Evolutionary conservation across 345 rosid genomes (phyloP), one percentile per base, ranked within the genome.

Genomic region (Psidium friedrichsthalianum): DNA sequence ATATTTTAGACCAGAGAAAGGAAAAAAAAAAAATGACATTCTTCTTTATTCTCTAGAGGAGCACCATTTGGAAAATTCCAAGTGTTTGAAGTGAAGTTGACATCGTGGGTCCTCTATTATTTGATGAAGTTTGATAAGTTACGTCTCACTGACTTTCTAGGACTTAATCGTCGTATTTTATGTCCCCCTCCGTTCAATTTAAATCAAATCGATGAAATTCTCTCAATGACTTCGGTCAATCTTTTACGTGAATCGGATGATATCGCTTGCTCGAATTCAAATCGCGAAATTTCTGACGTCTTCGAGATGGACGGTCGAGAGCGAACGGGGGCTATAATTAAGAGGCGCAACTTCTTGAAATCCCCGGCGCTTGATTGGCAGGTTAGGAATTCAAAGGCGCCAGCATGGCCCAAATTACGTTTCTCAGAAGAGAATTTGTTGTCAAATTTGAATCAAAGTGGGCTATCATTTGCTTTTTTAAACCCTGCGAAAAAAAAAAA

Each of bases 261-360:
- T 0, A 2, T 8, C 1, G 4, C 1, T 0, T 4, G 24, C 18
- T 18, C 2, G 6, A 0, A 69, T 36, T 0, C 3, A 5, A 16
- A 8, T 32, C 16, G 11, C 3, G 0, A 64, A 64, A 18, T 15
- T 61, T 0, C 40, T 0, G 21, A 27, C 42, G 3, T 10, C 74
- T 20, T 29, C 16, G 2, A 61, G 1, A 61, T 16, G 2, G 8
- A 52, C 14, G 40, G 51, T 49, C 12, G 51, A 11, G 2, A 49
- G 11, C 51, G 0, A 27, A 6, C 1, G 2, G 5, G 2, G 5
- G 11, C 3, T 4, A 29, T 0, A 21, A 0, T 7, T 2, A 1
- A 13, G 74, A 13, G 20, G 20, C 0, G 52, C 4, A 13, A 49
- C 14, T 49, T 49, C 3, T 2, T 49, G 51, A 49, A 9, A 49